Percentiles rank a stretch among this genome's conserved stretches.
These are phyloP conservation scores for Pyrenochaeta sp. DNA, from an alignment of 2,329 filamentous ascomycete species.

Conservation along the genomic window DNA sequence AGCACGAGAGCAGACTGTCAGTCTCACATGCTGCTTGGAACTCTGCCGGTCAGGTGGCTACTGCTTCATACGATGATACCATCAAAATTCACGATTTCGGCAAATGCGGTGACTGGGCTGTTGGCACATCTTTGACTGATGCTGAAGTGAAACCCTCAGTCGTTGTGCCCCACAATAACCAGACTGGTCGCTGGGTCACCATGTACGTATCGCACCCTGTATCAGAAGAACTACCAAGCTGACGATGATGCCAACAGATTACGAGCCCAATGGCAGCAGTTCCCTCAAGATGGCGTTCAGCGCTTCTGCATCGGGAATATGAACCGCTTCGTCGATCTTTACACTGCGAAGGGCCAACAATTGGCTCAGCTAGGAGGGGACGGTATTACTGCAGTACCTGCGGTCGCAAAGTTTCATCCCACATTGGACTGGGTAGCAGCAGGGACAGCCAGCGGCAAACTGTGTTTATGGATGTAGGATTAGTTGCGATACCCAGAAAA, in stretches of 20 bases:
- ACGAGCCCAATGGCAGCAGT: conserved; percentile 88
- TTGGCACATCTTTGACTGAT: conserved; percentile 64
- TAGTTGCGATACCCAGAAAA: conserved; percentile 3
- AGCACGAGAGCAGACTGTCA: conserved; percentile 82
- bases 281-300: conserved; percentile 78
- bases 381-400: conserved; percentile 91
- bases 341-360: conserved; percentile 81
- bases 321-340: conserved; percentile 96
- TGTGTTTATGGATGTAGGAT: conserved; percentile 85
- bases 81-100: conserved; percentile 89
- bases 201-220: conserved; percentile 59
- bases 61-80: conserved; percentile 92
- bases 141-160: conserved; percentile 73
- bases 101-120: conserved; percentile 56
- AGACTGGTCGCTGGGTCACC: conserved; percentile 93
- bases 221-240: conserved; percentile 11
- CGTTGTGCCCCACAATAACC: conserved; percentile 85
- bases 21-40: conserved; percentile 96
- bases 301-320: conserved; percentile 96
- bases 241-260: conserved; percentile 53
- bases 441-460: conserved; percentile 88
- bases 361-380: conserved; percentile 87
- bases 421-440: conserved; percentile 90
- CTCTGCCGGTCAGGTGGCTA: conserved; percentile 82
- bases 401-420: conserved; percentile 89